Conservation (phyloP, 2,329 filamentous ascomycete species). For the Fusarium sp. region DNA sequence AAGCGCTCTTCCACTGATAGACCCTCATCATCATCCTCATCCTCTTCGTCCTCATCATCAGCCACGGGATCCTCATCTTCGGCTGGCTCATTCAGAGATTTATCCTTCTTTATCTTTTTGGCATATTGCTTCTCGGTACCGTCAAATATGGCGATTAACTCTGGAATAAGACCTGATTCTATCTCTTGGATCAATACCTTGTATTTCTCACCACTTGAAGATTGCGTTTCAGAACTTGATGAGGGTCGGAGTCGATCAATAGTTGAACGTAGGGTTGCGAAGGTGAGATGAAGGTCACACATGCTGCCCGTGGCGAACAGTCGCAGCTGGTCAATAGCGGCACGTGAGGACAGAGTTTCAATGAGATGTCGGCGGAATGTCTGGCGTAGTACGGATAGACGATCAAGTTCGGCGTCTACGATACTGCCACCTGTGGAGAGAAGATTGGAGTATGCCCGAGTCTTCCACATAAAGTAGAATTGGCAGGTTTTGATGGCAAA, state of each 20-base stretch:
- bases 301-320: constrained; percentile 79
- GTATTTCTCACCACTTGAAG: constrained; percentile 46
- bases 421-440: constrained; percentile 67
- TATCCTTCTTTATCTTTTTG: constrained; percentile 69
- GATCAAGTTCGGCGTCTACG: constrained; percentile 68
- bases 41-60: constrained; percentile 65
- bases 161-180: constrained; percentile 68
- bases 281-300: constrained; percentile 84
- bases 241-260: constrained; percentile 55
- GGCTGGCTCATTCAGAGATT: constrained; percentile 69
- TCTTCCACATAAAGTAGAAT: constrained; percentile 97
- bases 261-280: constrained; percentile 74
- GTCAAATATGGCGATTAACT: constrained; percentile 81
- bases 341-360: constrained; percentile 73
- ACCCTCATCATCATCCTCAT: constrained; percentile 66
- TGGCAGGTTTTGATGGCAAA: constrained; percentile 80
- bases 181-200: constrained; percentile 73
- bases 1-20: constrained; percentile 68
- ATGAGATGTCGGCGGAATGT: constrained; percentile 72
- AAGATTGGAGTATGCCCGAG: constrained; percentile 67
- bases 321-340: constrained; percentile 81
- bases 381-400: constrained; percentile 66
- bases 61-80: constrained; percentile 80
- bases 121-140: constrained; percentile 81
- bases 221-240: constrained; percentile 38